Evolutionary conservation across 768 basidiomycete genomes (phyloP).

Genomic region (Epithele typhae): DNA sequence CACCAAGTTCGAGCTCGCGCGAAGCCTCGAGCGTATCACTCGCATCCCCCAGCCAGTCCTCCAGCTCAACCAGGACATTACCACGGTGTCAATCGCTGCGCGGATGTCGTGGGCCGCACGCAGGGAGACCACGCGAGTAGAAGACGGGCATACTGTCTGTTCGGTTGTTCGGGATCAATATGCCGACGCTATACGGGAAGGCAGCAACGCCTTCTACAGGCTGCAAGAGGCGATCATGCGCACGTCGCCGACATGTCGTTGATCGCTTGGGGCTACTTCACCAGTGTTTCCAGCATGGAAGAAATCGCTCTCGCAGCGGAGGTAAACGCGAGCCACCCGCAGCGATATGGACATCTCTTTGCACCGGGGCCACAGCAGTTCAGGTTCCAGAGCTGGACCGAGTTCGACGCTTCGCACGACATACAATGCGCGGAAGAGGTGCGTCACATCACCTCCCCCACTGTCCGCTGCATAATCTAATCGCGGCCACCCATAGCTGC

Average conservation of each 20-base stretch:
- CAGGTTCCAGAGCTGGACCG: no score
- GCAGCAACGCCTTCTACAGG: not conserved
- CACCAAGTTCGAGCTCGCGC: not conserved
- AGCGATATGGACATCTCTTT: no score
- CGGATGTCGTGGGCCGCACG: not conserved
- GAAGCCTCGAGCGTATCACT: not conserved
- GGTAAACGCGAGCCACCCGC: no score
- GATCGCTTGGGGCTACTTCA: not conserved
- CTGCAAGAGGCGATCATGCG: constrained; percentile 1
- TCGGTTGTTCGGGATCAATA: not conserved
- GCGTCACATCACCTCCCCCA: no score
- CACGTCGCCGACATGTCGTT: not conserved
- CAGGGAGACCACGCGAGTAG: not conserved
- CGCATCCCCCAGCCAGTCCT: not conserved
- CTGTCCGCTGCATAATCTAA: no score
- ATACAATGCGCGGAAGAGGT: no score
- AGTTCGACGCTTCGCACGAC: no score
- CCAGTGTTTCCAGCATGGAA: no score
- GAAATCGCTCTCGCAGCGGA: no score
- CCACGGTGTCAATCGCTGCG: not conserved
- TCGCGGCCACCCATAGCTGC: no score
- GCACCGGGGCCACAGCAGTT: no score
- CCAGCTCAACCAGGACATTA: not conserved
- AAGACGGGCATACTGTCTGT: constrained; percentile 1
- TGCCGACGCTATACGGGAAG: not conserved